A percentile compares a stretch with the other conserved stretches of the same genome.
Conservation (phyloP, 257 asterid genomes). For the Solanum etuberosum region DNA sequence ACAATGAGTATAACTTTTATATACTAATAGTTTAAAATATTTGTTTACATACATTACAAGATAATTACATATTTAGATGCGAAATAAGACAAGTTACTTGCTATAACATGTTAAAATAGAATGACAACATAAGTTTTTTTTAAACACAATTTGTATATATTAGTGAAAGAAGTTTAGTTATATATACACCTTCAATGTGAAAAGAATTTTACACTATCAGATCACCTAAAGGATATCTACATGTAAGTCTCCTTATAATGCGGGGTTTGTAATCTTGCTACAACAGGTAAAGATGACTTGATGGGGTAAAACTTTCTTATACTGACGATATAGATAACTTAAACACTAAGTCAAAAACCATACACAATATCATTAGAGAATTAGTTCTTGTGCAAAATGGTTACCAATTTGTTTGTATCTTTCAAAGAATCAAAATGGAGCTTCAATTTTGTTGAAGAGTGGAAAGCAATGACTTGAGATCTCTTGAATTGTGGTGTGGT, state of each 20-base stretch:
- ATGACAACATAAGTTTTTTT: too few species aligned
- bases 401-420: constrained; percentile 25
- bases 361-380: neutral
- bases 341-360: neutral
- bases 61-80: neutral
- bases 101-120: too few species aligned
- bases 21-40: neutral
- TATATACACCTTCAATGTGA: too few species aligned
- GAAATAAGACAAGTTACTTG: neutral
- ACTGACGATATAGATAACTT: too few species aligned
- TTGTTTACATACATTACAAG: neutral
- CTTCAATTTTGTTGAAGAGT: constrained; percentile 44
- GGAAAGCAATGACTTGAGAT: constrained; percentile 30
- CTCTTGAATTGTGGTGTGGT: constrained; percentile 7
- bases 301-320: too few species aligned
- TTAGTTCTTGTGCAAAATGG: neutral
- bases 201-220: too few species aligned
- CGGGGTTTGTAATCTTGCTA: too few species aligned
- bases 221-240: too few species aligned
- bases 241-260: too few species aligned
- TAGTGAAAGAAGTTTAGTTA: too few species aligned
- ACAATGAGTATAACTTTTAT: neutral
- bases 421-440: constrained; percentile 37
- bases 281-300: too few species aligned
- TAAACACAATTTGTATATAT: too few species aligned